These are phyloP conservation scores for Aureobasidium sp. DNA, from an alignment of 2,329 filamentous ascomycete genomes.

Conservation along the genomic window DNA sequence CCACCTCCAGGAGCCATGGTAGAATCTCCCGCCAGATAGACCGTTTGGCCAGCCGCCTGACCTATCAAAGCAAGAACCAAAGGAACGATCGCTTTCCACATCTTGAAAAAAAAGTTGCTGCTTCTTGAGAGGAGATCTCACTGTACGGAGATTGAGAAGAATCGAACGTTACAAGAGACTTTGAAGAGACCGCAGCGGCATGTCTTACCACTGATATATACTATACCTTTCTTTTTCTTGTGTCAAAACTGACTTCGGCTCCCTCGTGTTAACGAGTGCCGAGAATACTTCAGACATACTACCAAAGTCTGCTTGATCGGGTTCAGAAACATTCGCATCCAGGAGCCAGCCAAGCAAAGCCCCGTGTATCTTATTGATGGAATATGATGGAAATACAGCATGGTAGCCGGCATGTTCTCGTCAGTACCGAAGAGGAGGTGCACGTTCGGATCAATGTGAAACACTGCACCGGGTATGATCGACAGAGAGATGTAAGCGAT, in stretches of 20 bases:
- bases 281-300: background rate
- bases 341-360: background rate
- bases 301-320: background rate
- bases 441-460: background rate
- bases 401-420: background rate
- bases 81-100: background rate
- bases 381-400: background rate
- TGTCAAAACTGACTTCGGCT: background rate
- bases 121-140: background rate
- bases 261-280: conserved; percentile 1
- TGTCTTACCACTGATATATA: background rate
- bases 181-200: background rate
- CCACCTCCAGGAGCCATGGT: conserved; percentile 50
- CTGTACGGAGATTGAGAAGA: no score
- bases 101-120: background rate
- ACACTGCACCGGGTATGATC: conserved; percentile 8
- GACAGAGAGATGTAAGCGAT: background rate
- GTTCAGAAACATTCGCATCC: background rate
- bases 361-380: background rate
- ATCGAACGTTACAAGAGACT: background rate
- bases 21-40: conserved; percentile 55
- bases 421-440: background rate
- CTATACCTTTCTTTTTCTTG: background rate
- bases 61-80: background rate
- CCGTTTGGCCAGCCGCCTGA: conserved; percentile 27